Base-by-base conservation (phyloP, 2,329 filamentous ascomycete species). In the Phaeophleospora eucalypticola region DNA sequence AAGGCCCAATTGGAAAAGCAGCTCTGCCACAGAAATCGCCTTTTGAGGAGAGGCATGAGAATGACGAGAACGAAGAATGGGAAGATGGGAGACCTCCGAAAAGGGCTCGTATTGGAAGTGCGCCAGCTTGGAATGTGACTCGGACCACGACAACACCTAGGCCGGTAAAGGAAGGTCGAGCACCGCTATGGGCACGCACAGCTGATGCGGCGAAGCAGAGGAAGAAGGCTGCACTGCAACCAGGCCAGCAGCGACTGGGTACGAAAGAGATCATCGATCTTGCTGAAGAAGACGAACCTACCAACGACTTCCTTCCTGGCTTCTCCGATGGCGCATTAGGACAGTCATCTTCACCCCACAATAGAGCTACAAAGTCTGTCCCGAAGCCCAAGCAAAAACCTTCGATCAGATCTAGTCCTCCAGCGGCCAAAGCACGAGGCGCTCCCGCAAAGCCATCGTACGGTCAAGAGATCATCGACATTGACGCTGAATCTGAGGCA, bases 1-100 rank as follows among this genome's bases (percentile, higher is more conserved):
- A 77, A 45, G 79, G 82, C 0, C 77, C 80, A 7, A 75, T 82
- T 58, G 82, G 82, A 0, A 82, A 83, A 58, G 77, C 83, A 2
- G 54, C 72, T 2, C 60, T 83, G 3, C 76, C 80, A 0, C 67
- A 62, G 6, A 75, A 76, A 43, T 87, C 85, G 1, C 85, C 86
- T 0, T 88, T 81, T 51, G 84, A 89, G 53, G 69, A 79, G 45
- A 70, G 76, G 32, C 75, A 60, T 39, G 58, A 36, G 29, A 60
- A 71, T 45, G 61, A 57, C 46, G 60, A 72, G 47, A 63, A 59
- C 47, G 52, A 59, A 34, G 54, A 51, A 3, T 63, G 61, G 55
- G 59, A 60, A 4, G 58, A 59, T 12, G 67, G 65, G 21, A 58
- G 67, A 41, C 57, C 65, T 1, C 50, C 65, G 3, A 75, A 75